Evolutionary conservation across 2,329 filamentous ascomycete genomes (phyloP).

Genomic region (Davidsoniella eucalypti): DNA sequence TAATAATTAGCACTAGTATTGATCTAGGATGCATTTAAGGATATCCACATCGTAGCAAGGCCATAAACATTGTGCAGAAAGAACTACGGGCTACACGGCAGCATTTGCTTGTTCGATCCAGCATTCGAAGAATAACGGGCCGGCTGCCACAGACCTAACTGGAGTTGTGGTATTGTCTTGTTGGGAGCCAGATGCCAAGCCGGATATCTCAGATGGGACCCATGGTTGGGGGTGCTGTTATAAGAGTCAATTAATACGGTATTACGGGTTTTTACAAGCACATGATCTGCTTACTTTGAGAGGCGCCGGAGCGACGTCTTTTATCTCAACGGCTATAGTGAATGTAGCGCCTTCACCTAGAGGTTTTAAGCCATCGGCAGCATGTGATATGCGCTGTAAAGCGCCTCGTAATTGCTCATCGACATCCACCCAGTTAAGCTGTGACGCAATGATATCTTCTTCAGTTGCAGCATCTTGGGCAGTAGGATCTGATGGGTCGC

Average conservation of each 20-base stretch:
- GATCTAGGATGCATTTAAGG: not conserved
- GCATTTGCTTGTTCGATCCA: slow-evolving; percentile 42
- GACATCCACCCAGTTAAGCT: slow-evolving; percentile 41
- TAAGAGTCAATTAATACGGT: not conserved
- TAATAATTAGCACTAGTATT: slow-evolving; percentile 8
- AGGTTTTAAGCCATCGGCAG: slow-evolving; percentile 36
- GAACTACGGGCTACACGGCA: slow-evolving; percentile 13
- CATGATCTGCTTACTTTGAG: slow-evolving; percentile 32
- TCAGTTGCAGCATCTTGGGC: slow-evolving; percentile 15
- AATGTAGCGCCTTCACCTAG: slow-evolving; percentile 54
- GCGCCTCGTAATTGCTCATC: slow-evolving; percentile 58
- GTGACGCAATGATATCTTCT: slow-evolving; percentile 13
- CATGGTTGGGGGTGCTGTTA: slow-evolving; percentile 41
- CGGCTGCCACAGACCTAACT: slow-evolving; percentile 36
- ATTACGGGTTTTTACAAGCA: not conserved
- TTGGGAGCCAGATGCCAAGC: slow-evolving; percentile 19
- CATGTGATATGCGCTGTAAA: slow-evolving; percentile 43
- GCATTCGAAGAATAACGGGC: slow-evolving; percentile 49
- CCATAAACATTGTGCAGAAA: slow-evolving; percentile 1
- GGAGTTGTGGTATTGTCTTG: slow-evolving; percentile 17
- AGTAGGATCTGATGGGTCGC: not conserved
- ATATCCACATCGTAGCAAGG: slow-evolving; percentile 17
- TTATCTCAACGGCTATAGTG: slow-evolving; percentile 59
- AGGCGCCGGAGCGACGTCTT: slow-evolving; percentile 39
- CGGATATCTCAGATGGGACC: slow-evolving; percentile 37